Base-by-base conservation (phyloP, 177 flowering plant genomes). In the Telopea speciosissima region DNA sequence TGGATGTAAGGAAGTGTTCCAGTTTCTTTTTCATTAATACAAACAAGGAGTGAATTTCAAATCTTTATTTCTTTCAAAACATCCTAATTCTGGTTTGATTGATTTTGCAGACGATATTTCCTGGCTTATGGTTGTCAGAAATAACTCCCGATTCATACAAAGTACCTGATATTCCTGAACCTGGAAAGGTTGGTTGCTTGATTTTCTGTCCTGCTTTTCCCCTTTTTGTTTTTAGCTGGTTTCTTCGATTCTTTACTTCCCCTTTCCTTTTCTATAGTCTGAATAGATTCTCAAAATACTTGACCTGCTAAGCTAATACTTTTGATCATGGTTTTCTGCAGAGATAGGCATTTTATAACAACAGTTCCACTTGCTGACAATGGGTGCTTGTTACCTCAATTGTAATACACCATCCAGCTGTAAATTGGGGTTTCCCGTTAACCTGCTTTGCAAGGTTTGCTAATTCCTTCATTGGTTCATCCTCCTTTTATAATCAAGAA, bases 101-200 rank as follows among this genome's bases (percentile, higher is more conserved):
- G 17, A 31, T 69, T 61, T 69, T 66, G 71, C 87, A 88, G 89
- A 25, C 79, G 1, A 70, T 84, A 19, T 84, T 82, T 59, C 92
- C 92, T 1, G 92, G 89, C 0, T 70, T 82, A 63, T 85, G 85
- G 85, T 70, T 87, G 80, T 71, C 86, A 21, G 90, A 87, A 73
- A 77, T 88, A 33, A 80, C 88, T 0, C 72, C 82, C 2, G 90
- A 88, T 56, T 36, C 68, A 23, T 88, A 88, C 69, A 76, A 77
- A 62, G 87, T 85, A 24, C 75, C 75, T 19, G 89, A 85, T 40
- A 10, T 62, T 24, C 71, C 75, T 3, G 82, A 77, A 13, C 66
- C 76, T 36, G 73, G 78, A 54, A 84, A 80, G 82, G 85, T 81
- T 72, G 40, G 16, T 25, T 25, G 22, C 19, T 5, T 54, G 17